Base-by-base conservation (phyloP, 345 rosid genomes). In the Populus nigra region DNA sequence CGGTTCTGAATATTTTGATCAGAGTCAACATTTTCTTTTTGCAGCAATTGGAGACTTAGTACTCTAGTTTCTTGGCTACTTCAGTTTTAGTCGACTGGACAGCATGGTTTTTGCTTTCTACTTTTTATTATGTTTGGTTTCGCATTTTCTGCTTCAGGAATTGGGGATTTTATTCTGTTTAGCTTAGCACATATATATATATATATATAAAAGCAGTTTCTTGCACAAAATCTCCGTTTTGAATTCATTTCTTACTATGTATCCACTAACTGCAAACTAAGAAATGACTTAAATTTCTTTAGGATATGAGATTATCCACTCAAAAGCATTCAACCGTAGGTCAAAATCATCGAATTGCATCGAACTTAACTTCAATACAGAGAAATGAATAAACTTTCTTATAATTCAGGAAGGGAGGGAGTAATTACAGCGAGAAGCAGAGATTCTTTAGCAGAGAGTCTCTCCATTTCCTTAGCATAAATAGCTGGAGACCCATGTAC, bases 381-480 rank as follows among this genome's bases (percentile, higher is more conserved):
- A 18, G 22, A n/a, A 78, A 31, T 47, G 12, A 72, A 67, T 20
- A 67, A 67, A 20, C n/a, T 33, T 67, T 36, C 39, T 36, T 36
- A 5, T 45, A 8, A 45, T 63, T 31, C 55, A 11, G n/a, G 53
- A 7, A 18, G 68, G 10, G 6, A 29, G 13, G 61, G 62, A 68
- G 35, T 80, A 87, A 78, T 82, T 29, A 96, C 99, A 17, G 99
- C 96, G 62, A 96, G 92, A 72, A 96, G 91, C 53, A 96, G 88
- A 2, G 98, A 96, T 80, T 96, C 99, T 80, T 96, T 96, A 69
- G 99, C 99, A 53, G 98, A 91, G 78, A 96, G 98, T 15, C 99
- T 83, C 79, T 96, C 99, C 99, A 96, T 96, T 75, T 88, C 97
- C 84, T 91, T 91, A 66, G 99, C 99, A 82, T 96, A 92, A 50